phyloP scores from a whole-genome alignment of 352 stramenopile species.

The Poterioochromonas sp. region DNA sequence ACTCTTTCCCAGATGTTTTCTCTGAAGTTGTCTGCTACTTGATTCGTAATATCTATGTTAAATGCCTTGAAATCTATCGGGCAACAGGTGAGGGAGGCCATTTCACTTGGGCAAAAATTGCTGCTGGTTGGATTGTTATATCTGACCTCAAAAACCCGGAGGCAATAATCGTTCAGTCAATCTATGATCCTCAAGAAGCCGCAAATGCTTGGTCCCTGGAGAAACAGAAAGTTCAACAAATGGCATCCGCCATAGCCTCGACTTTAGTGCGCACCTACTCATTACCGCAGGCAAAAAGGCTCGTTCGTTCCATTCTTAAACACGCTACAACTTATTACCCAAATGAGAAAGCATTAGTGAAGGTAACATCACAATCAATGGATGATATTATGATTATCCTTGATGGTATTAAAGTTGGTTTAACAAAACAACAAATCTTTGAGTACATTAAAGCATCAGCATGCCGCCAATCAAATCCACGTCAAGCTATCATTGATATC shows the following conservation, averaged over 20 bases:
- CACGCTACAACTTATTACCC: background rate
- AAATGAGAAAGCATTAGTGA: background rate
- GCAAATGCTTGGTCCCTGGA: background rate
- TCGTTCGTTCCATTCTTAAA: background rate
- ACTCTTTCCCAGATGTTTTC: too few relatives aligned
- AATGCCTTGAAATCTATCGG: too few relatives aligned
- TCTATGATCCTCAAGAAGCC: background rate
- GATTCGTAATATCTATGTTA: too few relatives aligned
- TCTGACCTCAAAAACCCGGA: too few relatives aligned
- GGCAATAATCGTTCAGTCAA: too few relatives aligned
- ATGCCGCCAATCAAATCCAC: background rate
- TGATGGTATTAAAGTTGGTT: background rate
- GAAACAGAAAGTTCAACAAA: background rate
- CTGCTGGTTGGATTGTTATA: too few relatives aligned
- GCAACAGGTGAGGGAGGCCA: too few relatives aligned
- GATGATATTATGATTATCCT: conserved; percentile 25
- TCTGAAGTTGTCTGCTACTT: too few relatives aligned
- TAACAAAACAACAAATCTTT: conserved; percentile 4
- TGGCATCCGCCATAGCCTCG: background rate
- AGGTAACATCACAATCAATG: background rate
- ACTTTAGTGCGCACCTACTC: background rate
- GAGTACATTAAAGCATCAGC: conserved; percentile 20
- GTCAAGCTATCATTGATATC: background rate
- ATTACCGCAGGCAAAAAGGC: background rate
- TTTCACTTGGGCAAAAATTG: too few relatives aligned